A percentile compares a stretch with the other conserved stretches of the same genome.
Evolutionary conservation across 805 yeast genomes (phyloP).

Genomic region (Saccharomycopsis amapae): DNA sequence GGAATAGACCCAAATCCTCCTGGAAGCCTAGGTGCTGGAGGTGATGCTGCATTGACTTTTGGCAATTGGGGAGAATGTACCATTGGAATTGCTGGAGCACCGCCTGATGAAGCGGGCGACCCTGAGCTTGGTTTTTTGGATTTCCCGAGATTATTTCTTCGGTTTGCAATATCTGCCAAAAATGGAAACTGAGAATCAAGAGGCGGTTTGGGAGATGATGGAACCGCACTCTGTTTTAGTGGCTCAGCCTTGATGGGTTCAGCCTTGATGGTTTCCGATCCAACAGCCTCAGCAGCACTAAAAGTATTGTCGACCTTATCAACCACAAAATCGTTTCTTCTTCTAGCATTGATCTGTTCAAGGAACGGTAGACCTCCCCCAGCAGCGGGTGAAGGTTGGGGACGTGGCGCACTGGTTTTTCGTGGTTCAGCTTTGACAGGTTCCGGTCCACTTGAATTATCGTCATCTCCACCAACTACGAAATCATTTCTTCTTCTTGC

Average conservation of each 20-base stretch:
- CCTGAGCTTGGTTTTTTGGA: constrained; percentile 23
- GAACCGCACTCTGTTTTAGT: constrained; percentile 9
- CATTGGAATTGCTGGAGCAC: constrained; percentile 23
- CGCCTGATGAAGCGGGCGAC: constrained; percentile 22
- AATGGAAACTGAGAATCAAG: constrained; percentile 14
- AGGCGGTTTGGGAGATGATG: constrained; percentile 20
- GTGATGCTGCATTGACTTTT: constrained; percentile 24
- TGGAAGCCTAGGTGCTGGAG: constrained; percentile 23
- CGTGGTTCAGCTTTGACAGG: constrained; percentile 22
- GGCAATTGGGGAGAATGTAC: constrained; percentile 26
- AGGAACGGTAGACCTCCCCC: constrained; percentile 48
- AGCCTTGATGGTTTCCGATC: constrained; percentile 9
- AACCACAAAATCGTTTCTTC: constrained; percentile 46
- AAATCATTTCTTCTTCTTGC: constrained; percentile 44
- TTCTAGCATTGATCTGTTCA: constrained; percentile 49
- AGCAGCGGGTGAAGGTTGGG: constrained; percentile 9
- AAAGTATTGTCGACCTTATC: constrained; percentile 29
- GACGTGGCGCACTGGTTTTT: constrained; percentile 23
- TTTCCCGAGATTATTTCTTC: not conserved
- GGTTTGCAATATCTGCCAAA: constrained; percentile 8
- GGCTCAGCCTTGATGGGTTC: constrained; percentile 18
- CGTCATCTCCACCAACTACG: constrained; percentile 38
- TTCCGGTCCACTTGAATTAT: constrained; percentile 23
- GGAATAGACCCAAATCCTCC: constrained; percentile 16
- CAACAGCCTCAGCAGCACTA: constrained; percentile 19